Evolutionary conservation across 164 flowering plant genomes (phyloP).

Genomic region (Tetracentron sinense): DNA sequence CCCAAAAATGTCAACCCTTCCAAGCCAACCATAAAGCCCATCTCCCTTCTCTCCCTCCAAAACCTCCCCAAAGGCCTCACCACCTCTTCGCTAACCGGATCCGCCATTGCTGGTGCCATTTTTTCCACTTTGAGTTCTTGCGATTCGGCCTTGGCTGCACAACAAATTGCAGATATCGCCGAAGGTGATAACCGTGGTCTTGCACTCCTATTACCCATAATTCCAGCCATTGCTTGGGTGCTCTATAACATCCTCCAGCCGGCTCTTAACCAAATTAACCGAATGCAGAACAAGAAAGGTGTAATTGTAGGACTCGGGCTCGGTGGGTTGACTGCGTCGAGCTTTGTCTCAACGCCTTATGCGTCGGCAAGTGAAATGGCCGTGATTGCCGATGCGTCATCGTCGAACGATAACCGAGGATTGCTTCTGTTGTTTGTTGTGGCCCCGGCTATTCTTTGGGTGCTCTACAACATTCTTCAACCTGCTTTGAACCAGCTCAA

Average conservation of each 20-base stretch:
- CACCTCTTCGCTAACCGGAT: constrained; percentile 24
- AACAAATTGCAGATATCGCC: too few species aligned
- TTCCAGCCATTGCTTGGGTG: constrained; percentile 81
- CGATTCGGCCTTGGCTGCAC: constrained; percentile 44
- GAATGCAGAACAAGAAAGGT: constrained; percentile 58
- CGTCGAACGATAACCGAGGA: too few species aligned
- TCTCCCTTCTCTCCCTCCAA: constrained; percentile 46
- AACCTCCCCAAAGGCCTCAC: constrained; percentile 53
- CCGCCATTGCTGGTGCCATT: too few species aligned
- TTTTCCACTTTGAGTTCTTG: too few species aligned
- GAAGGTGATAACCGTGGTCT: too few species aligned
- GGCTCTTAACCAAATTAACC: constrained; percentile 77
- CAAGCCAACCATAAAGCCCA: constrained; percentile 39
- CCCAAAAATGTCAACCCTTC: constrained; percentile 31
- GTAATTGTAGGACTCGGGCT: constrained; percentile 63
- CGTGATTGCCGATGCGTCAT: constrained; percentile 46
- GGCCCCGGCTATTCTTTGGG: too few species aligned
- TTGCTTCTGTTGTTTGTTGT: too few species aligned
- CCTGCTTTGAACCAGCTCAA: constrained; percentile 94
- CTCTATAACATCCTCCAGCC: too few species aligned
- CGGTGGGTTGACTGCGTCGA: constrained; percentile 54
- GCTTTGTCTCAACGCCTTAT: constrained; percentile 35
- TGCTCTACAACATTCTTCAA: too few species aligned
- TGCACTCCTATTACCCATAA: too few species aligned
- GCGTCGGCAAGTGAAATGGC: constrained; percentile 67